Percentiles rank a stretch among this genome's conserved stretches.
These are phyloP conservation scores for Penicillium mononematosum DNA, from an alignment of 495 filamentous ascomycete species.

Conservation along the genomic window DNA sequence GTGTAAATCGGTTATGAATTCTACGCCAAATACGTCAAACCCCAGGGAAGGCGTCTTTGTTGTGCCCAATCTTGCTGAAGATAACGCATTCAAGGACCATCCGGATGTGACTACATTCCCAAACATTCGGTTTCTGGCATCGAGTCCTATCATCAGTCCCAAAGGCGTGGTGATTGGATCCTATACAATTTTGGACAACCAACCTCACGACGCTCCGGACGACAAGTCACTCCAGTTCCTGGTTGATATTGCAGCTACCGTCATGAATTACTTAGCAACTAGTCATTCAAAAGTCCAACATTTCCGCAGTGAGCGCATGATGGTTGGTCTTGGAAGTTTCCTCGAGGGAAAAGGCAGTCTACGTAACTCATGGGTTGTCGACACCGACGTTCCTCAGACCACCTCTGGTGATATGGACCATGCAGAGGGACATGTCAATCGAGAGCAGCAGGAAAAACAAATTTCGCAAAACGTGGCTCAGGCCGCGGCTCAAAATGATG, in stretches of 20 bases:
- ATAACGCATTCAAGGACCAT: conserved; percentile 28
- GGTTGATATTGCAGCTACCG: conserved; percentile 13
- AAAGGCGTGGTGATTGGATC: conserved; percentile 17
- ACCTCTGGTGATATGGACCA: neutral
- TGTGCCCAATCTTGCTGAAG: conserved; percentile 21
- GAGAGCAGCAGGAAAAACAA: conserved; percentile 21
- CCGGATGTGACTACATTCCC: conserved; percentile 41
- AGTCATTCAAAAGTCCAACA: conserved; percentile 13
- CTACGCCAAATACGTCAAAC: conserved; percentile 20
- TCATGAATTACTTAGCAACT: conserved; percentile 19
- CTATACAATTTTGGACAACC: conserved; percentile 18
- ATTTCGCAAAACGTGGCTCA: conserved; percentile 4
- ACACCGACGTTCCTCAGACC: neutral
- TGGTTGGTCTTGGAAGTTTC: conserved; percentile 22
- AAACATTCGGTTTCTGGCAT: conserved; percentile 49
- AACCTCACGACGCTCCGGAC: conserved; percentile 15
- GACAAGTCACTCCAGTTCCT: conserved; percentile 2
- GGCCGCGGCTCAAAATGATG: neutral
- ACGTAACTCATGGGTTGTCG: conserved; percentile 17
- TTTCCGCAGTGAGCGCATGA: conserved; percentile 21
- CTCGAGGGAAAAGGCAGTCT: conserved; percentile 23
- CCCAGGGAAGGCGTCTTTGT: conserved; percentile 9
- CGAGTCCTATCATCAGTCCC: conserved; percentile 23
- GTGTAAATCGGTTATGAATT: conserved; percentile 39
- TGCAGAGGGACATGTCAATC: conserved; percentile 19